Evolutionary conservation across 2,329 filamentous ascomycete genomes (phyloP).

Genomic region (Didymellaceae sp.): DNA sequence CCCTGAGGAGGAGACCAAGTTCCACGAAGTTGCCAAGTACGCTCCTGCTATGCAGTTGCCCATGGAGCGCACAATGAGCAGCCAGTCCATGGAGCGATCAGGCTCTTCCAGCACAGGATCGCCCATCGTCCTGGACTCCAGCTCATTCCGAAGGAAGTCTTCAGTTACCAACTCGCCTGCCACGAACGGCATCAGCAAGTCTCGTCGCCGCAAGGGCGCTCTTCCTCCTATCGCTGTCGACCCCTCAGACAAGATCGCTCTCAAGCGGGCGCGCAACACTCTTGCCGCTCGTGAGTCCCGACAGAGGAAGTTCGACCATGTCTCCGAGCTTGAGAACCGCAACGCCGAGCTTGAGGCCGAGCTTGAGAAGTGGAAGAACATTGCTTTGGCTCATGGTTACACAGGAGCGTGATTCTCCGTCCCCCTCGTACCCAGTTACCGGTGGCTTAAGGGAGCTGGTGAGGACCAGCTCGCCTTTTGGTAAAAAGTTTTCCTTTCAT

Average conservation of each 20-base stretch:
- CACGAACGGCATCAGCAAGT: conserved; percentile 71
- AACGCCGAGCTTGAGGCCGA: conserved; percentile 71
- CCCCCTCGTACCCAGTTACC: conserved; percentile 37
- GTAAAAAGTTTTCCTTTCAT: conserved; percentile 35
- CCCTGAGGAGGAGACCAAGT: conserved; percentile 56
- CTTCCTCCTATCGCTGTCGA: conserved; percentile 81
- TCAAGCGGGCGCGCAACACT: conserved; percentile 94
- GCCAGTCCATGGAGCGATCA: conserved; percentile 45
- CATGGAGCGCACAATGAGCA: conserved; percentile 53
- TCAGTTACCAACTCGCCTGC: conserved; percentile 56
- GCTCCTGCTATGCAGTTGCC: conserved; percentile 33
- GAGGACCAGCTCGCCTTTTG: conserved; percentile 39
- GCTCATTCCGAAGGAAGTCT: conserved; percentile 49
- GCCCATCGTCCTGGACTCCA: conserved; percentile 42
- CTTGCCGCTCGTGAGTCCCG: conserved; percentile 93
- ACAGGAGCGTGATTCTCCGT: conserved; percentile 43
- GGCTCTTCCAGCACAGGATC: conserved; percentile 47
- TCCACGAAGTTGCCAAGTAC: conserved; percentile 32
- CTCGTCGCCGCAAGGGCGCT: conserved; percentile 80
- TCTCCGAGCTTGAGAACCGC: conserved; percentile 75
- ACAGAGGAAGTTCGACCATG: conserved; percentile 79
- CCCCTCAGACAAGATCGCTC: conserved; percentile 73
- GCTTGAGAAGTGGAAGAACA: conserved; percentile 51
- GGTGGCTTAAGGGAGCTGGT: conserved; percentile 47
- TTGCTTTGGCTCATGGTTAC: conserved; percentile 49